Evolutionary conservation across 345 rosid species (phyloP), one percentile per base, ranked within the genome.

Genomic region (Salix dunnii): DNA sequence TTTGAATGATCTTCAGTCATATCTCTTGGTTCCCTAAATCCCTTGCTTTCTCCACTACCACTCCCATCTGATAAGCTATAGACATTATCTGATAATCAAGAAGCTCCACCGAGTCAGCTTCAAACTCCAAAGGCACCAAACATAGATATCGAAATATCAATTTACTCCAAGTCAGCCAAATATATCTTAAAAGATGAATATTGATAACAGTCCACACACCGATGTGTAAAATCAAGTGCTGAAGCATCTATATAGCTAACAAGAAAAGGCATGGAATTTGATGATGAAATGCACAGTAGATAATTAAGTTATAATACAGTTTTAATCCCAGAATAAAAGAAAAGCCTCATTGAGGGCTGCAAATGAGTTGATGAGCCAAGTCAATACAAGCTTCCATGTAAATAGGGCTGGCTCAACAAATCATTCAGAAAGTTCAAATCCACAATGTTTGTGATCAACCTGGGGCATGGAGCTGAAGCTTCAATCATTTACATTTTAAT

Each of bases 71-170:
- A 68, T 11, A 61, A 61, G 49, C 64, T 83, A 77, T 69, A n/a
- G 64, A 63, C 76, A 76, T 81, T 55, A 88, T 88, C 93, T 87
- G 92, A 78, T 81, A 67, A 76, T 73, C 79, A 80, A 72, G 70
- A 71, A 82, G 66, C 76, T 74, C 55, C 67, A 67, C 6, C 76
- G n/a, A 64, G 72, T 82, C 65, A 84, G 73, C 73, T 80, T 66
- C 76, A 78, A 66, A 72, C 63, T 66, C 46, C 72, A 53, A 74
- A 49, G 62, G 28, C 71, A 67, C 49, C 64, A 68, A 53, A 69
- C 30, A 80, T 65, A 73, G 76, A 63, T 43, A 67, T 51, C 35
- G 49, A 64, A 67, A 46, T 13, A 21, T 70, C 62, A 72, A 77
- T 65, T 7, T 51, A 46, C 69, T 68, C 61, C 28, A 42, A 42